Conservation (phyloP, 805 yeast species). For the Wickerhamiella shivajii region DNA sequence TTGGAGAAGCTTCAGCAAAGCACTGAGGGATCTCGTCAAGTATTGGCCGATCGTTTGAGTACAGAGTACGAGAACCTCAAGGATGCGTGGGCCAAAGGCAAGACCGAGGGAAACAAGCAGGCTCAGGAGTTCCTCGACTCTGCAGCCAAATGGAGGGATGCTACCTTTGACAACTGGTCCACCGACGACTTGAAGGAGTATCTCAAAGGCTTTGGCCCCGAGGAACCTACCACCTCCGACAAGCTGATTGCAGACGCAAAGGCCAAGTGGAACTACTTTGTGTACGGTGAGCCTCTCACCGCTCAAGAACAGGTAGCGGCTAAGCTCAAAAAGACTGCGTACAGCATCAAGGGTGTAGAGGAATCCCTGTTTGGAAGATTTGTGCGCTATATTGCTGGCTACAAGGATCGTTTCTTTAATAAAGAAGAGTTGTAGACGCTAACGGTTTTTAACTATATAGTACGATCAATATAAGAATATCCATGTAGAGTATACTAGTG, state of each 20-base stretch:
- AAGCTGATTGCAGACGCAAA: slow-evolving; percentile 18
- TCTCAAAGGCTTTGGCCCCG: slow-evolving; percentile 32
- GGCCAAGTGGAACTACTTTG: slow-evolving; percentile 14
- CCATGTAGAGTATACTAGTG: no score
- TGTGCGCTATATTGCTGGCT: no score
- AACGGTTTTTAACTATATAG: no score
- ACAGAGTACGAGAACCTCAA: slow-evolving; percentile 31
- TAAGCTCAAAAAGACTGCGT: no score
- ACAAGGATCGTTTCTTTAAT: no score
- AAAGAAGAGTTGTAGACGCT: no score
- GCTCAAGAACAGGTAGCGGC: no score
- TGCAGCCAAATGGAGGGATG: slow-evolving; percentile 28
- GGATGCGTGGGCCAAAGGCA: slow-evolving; percentile 28
- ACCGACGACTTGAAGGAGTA: slow-evolving; percentile 41
- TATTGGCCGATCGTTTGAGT: slow-evolving; percentile 33
- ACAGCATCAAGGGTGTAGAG: no score
- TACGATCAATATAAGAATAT: no score
- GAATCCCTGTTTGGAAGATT: no score
- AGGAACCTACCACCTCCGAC: slow-evolving; percentile 11
- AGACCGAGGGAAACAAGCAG: slow-evolving; percentile 32
- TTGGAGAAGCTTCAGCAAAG: slow-evolving; percentile 31
- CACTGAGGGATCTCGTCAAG: slow-evolving; percentile 31
- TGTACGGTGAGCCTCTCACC: slow-evolving; percentile 8
- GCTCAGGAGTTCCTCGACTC: slow-evolving; percentile 27
- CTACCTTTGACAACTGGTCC: slow-evolving; percentile 38